phyloP scores from a whole-genome alignment of 163 green algal species.

The Scenedesmus sp. region DNA sequence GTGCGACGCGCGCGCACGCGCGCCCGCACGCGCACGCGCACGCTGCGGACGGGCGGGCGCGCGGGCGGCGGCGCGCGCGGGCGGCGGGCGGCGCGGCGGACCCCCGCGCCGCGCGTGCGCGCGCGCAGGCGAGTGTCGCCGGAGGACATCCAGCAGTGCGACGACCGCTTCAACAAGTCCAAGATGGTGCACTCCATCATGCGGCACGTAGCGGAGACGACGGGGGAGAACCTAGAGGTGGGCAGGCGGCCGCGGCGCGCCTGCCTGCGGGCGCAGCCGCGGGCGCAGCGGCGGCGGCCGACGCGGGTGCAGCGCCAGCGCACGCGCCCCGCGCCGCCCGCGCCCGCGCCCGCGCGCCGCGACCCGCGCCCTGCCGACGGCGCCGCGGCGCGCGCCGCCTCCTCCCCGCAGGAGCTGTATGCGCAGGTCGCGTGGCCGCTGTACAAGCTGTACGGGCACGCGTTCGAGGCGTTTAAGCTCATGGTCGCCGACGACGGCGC shows the following conservation, averaged over 20 bases:
- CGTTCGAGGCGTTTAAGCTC: constrained; percentile 96
- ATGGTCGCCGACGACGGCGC: constrained; percentile 76
- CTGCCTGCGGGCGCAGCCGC: too few relatives aligned
- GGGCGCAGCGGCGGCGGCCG: too few relatives aligned
- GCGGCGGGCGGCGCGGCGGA: too few relatives aligned
- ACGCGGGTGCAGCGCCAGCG: not conserved
- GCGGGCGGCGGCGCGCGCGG: not conserved
- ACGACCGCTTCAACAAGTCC: constrained; percentile 92
- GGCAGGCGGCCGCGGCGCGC: not conserved
- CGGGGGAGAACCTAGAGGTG: constrained; percentile 78
- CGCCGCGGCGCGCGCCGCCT: too few relatives aligned
- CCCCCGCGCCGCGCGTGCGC: not conserved
- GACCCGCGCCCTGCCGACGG: too few relatives aligned
- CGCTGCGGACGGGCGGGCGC: too few relatives aligned
- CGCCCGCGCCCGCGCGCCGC: too few relatives aligned
- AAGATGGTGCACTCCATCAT: constrained; percentile 99
- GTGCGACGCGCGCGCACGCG: too few relatives aligned
- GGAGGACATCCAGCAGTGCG: constrained; percentile 89
- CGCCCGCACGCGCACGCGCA: too few relatives aligned
- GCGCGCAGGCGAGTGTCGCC: constrained; percentile 86
- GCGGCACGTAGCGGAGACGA: constrained; percentile 97
- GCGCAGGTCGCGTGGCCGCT: constrained; percentile 91
- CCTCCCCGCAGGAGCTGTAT: constrained; percentile 79
- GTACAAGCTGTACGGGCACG: constrained; percentile 96
- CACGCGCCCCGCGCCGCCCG: not conserved